Conservation (phyloP, 2,329 filamentous ascomycete species). For the Diplocarpon mali region DNA sequence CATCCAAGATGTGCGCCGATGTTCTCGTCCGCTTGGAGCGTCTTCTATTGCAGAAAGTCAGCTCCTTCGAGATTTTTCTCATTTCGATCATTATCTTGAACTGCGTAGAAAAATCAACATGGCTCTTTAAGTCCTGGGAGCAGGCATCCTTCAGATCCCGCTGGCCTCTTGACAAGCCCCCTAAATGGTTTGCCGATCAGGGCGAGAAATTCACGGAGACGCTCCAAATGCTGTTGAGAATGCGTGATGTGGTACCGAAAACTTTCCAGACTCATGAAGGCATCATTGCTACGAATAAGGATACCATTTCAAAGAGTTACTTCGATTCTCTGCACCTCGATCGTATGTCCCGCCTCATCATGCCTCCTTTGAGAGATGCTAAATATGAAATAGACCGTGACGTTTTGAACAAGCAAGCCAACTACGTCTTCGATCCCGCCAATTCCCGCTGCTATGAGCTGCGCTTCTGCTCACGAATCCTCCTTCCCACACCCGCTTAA, state of each 20-base stretch:
- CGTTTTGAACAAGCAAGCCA: slow-evolving; percentile 25
- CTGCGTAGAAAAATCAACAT: slow-evolving; percentile 56
- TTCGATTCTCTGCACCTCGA: slow-evolving; percentile 46
- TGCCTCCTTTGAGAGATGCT: slow-evolving; percentile 2
- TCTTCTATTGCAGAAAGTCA: slow-evolving; percentile 45
- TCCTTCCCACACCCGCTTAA: slow-evolving; percentile 6
- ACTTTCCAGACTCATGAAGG: slow-evolving; percentile 37
- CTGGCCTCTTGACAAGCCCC: slow-evolving; percentile 51
- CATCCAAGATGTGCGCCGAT: slow-evolving; percentile 45
- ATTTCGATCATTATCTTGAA: slow-evolving; percentile 52
- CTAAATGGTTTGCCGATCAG: slow-evolving; percentile 45
- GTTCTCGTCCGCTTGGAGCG: slow-evolving; percentile 51
- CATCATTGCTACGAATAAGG: slow-evolving; percentile 29
- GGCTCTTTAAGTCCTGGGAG: slow-evolving; percentile 59
- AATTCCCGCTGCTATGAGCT: slow-evolving; percentile 40
- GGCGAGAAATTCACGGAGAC: slow-evolving; percentile 47
- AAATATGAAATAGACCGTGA: slow-evolving; percentile 18
- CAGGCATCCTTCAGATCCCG: slow-evolving; percentile 39
- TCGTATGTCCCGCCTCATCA: slow-evolving; percentile 35
- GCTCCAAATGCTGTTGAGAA: slow-evolving; percentile 49
- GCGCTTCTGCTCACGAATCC: slow-evolving; percentile 32
- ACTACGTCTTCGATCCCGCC: slow-evolving; percentile 21
- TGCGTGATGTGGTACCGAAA: slow-evolving; percentile 47
- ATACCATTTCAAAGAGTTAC: slow-evolving; percentile 37
- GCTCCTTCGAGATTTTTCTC: slow-evolving; percentile 48